phyloP scores from a whole-genome alignment of 2,329 filamentous ascomycete genomes.

The Neonectria faginata region DNA sequence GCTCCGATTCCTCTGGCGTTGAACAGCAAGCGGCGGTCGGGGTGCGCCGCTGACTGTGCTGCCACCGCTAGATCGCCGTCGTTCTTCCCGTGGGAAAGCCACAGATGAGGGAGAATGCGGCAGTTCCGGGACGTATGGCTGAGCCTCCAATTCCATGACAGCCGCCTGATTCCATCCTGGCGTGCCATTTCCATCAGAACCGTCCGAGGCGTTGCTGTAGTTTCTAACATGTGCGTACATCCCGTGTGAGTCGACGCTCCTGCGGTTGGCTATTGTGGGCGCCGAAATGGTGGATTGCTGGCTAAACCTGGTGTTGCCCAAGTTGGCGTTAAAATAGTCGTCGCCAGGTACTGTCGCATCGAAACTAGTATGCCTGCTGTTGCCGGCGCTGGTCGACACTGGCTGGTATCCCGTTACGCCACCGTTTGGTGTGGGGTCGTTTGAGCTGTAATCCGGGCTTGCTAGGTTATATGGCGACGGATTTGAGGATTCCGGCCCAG shows the following conservation, averaged over 20 bases:
- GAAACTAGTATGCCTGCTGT: conserved; percentile 47
- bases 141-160: conserved; percentile 53
- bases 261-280: conserved; percentile 41
- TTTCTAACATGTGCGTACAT: conserved; percentile 55
- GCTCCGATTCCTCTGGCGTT: conserved; percentile 42
- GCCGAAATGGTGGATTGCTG: conserved; percentile 39
- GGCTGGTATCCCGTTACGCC: conserved; percentile 42
- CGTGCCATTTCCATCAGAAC: conserved; percentile 50
- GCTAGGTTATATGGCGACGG: conserved; percentile 36
- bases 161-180: conserved; percentile 41
- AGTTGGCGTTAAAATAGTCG: conserved; percentile 47
- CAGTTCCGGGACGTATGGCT: conserved; percentile 52
- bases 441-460: conserved; percentile 47
- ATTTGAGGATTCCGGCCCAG: conserved; percentile 36
- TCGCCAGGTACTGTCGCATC: conserved; percentile 41
- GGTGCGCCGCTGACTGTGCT: conserved; percentile 35
- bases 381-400: conserved; percentile 38
- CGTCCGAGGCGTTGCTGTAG: conserved; percentile 59
- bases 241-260: conserved; percentile 55
- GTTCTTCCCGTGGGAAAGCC: conserved; percentile 34
- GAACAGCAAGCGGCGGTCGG: conserved; percentile 44
- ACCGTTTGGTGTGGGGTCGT: conserved; percentile 41
- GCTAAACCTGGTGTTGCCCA: conserved; percentile 32
- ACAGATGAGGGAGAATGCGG: conserved; percentile 47
- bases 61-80: conserved; percentile 45